Evolutionary conservation across 495 filamentous ascomycete genomes (phyloP).

Genomic region (Podospora appendiculata): DNA sequence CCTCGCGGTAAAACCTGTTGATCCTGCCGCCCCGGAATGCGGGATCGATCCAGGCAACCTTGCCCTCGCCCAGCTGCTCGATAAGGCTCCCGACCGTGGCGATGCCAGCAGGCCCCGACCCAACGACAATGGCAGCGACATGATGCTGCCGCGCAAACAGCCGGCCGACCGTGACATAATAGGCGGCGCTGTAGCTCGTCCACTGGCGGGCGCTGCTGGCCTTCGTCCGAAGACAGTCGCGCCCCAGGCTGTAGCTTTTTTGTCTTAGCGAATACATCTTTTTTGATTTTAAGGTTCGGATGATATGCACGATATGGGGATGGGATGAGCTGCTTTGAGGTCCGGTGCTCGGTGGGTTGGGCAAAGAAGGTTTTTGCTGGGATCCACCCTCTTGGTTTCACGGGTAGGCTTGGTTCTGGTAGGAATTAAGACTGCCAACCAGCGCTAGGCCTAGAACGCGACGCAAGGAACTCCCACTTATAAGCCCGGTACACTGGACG

Average conservation of each 20-base stretch:
- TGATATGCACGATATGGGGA: no score
- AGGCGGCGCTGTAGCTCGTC: background rate
- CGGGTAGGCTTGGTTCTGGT: no score
- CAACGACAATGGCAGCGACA: constrained; percentile 15
- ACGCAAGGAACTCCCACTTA: no score
- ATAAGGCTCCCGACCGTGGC: constrained; percentile 19
- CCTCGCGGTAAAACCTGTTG: constrained; percentile 5
- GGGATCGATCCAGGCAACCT: constrained; percentile 16
- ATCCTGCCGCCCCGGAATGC: constrained; percentile 12
- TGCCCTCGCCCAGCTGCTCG: background rate
- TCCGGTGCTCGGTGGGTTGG: no score
- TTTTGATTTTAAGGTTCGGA: background rate
- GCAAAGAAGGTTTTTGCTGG: no score
- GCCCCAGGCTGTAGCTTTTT: background rate
- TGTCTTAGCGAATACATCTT: background rate
- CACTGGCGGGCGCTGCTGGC: background rate
- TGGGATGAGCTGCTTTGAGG: no score
- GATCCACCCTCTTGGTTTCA: no score
- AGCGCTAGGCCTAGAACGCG: no score
- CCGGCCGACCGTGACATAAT: background rate
- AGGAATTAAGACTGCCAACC: no score
- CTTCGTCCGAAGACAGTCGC: background rate
- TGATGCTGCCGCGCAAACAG: background rate
- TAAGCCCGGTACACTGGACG: no score
- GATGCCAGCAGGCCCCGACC: constrained; percentile 17